Evolutionary conservation across 2,329 filamentous ascomycete species (phyloP), one percentile per base, ranked within the genome.

Genomic region (Botrytis aclada): DNA sequence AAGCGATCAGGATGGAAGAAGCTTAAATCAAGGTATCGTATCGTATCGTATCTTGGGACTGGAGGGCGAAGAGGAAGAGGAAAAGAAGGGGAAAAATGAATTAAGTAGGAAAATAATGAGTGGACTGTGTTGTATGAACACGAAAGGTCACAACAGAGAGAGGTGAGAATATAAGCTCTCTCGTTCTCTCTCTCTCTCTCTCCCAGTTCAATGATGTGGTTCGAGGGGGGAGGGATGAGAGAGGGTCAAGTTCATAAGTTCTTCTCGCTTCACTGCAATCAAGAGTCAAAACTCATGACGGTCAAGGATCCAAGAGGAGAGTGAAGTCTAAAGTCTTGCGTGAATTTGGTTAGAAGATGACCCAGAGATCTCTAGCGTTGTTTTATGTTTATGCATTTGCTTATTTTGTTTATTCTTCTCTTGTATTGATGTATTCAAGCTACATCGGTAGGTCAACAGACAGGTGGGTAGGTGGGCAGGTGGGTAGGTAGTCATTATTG

Each of bases 101-200:
- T 29, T 22, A 56, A 67, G 29, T 34, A 65, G 45, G 25, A 69
- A 41, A 20, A 66, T 39, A 67, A 72, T 66, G 70, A 72, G 47
- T 58, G 70, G 62, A 72, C 70, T 71, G 45, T 39, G 62, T 60
- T 72, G 51, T 56, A n/a, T 58, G 47, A 71, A 56, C 37, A 67
- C 70, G 54, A 67, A 67, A 45, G 47, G 58, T 45, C 39, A 72
- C 39, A 45, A 45, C 47, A 66, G 60, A 41, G 39, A 65, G n/a
- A 60, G 37, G 39, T 3, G 25, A 25, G n/a, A 43, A 41, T 20
- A 22, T 29, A 63, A 41, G 37, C 22, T 61, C 34, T 54, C 34
- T 32, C 22, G 4, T 20, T 54, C 51, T 56, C 5, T 56, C n/a
- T 29, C n/a, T 54, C n/a, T 29, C 51, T 8, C 25, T 8, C 25